Conservation (phyloP, 331 rosid species). For the Pyracantha coccinea region DNA sequence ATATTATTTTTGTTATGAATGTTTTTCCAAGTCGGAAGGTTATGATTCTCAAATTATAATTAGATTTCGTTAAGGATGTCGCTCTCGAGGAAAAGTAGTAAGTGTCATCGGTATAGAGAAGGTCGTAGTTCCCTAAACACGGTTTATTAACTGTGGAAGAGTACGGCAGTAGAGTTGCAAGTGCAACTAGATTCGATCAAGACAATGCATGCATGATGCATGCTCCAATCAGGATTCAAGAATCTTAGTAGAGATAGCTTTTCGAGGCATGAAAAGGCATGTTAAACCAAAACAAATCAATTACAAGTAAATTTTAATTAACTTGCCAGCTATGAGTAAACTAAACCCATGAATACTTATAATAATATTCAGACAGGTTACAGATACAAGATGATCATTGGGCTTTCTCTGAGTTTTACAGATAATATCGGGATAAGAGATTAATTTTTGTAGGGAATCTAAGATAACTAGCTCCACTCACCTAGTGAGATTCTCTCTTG, state of each 20-base stretch:
- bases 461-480: no score
- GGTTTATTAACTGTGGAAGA: not conserved
- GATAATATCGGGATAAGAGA: not conserved
- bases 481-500: no score
- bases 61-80: not conserved
- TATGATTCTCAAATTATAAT: no score
- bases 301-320: not conserved
- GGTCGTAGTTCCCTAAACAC: constrained; percentile 10
- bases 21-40: no score
- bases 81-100: not conserved
- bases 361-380: not conserved
- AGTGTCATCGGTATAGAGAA: not conserved
- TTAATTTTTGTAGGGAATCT: not conserved
- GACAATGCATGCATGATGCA: not conserved
- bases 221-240: not conserved
- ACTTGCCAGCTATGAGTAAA: not conserved
- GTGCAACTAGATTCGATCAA: not conserved
- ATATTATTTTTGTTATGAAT: no score
- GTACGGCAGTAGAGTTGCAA: not conserved
- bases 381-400: not conserved
- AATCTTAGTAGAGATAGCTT: not conserved
- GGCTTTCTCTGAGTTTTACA: not conserved
- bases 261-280: not conserved
- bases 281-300: not conserved
- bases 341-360: not conserved